These are phyloP conservation scores for Fusarium sterilihyphosum DNA, from an alignment of 2,329 filamentous ascomycete genomes.

Conservation along the genomic window DNA sequence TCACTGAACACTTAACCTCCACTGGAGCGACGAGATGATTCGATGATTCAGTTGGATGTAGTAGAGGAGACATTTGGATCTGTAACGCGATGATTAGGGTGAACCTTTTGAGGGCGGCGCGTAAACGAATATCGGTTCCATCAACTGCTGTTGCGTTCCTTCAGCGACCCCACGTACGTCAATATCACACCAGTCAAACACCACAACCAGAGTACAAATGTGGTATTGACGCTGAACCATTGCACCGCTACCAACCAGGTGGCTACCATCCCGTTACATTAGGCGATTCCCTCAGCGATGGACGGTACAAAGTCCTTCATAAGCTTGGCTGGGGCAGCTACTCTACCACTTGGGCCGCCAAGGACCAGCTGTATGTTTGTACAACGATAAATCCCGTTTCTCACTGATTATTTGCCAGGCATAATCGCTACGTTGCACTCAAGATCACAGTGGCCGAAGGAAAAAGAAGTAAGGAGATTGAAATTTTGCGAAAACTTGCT, in stretches of 20 bases:
- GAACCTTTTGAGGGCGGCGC: neutral
- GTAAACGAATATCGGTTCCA: rapidly evolving
- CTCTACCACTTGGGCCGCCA: constrained; percentile 57
- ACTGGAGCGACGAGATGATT: neutral
- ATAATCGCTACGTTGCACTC: constrained; percentile 22
- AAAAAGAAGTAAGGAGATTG: neutral
- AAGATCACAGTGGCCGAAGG: constrained; percentile 15
- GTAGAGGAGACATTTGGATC: rapidly evolving
- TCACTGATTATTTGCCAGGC: neutral
- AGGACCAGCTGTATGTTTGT: constrained; percentile 41
- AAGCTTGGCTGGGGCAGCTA: constrained; percentile 57
- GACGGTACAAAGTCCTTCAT: constrained; percentile 54
- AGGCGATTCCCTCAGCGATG: constrained; percentile 50
- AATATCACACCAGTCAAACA: neutral
- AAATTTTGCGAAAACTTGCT: constrained; percentile 3
- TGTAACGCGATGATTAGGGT: neutral
- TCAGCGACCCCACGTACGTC: rapidly evolving
- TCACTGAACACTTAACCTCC: neutral
- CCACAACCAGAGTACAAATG: neutral
- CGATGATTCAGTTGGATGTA: neutral
- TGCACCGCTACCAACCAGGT: constrained; percentile 35
- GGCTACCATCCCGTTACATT: constrained; percentile 55
- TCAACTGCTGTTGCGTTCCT: neutral
- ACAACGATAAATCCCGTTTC: neutral
- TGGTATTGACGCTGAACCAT: constrained; percentile 27